Percentiles rank a stretch among this genome's conserved stretches.
phyloP scores from a whole-genome alignment of 2,329 filamentous ascomycete species.

The Pseudogymnoascus sp. region DNA sequence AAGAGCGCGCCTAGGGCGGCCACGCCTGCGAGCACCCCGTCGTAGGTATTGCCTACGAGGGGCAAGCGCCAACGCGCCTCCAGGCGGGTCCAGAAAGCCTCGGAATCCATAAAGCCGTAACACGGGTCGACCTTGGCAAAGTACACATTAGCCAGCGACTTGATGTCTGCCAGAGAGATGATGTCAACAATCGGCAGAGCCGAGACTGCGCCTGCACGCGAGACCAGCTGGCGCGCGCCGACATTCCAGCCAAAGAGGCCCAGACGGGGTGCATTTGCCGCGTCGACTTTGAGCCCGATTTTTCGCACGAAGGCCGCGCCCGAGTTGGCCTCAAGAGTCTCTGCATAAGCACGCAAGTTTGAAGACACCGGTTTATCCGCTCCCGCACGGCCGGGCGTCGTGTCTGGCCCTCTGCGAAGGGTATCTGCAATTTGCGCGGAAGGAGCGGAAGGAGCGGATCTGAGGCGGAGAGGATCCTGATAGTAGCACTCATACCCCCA shows the following conservation, averaged over 20 bases:
- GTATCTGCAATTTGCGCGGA: background rate
- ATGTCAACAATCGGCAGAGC: conserved; percentile 37
- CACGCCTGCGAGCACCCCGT: conserved; percentile 46
- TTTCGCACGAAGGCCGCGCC: conserved; percentile 44
- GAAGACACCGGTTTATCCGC: background rate
- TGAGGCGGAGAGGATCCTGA: conserved; percentile 8
- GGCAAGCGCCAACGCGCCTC: conserved; percentile 29
- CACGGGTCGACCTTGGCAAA: conserved; percentile 45
- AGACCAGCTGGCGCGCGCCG: conserved; percentile 24
- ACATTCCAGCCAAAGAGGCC: conserved; percentile 50
- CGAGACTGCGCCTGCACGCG: conserved; percentile 20
- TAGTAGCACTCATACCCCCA: conserved; percentile 28
- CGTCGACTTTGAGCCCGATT: conserved; percentile 45
- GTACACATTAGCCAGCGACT: conserved; percentile 37
- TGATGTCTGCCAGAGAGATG: conserved; percentile 41
- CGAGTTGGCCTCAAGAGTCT: background rate
- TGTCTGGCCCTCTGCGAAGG: background rate
- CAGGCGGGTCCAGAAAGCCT: conserved; percentile 27
- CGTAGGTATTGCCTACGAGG: conserved; percentile 26
- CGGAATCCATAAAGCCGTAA: conserved; percentile 40
- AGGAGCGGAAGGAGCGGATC: background rate
- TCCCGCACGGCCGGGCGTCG: background rate
- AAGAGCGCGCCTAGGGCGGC: conserved; percentile 47
- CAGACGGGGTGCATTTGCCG: conserved; percentile 39
- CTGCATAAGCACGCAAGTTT: background rate